Evolutionary conservation across 306 rosid species (phyloP), one percentile per base, ranked within the genome.

Genomic region (Quillaja saponaria): DNA sequence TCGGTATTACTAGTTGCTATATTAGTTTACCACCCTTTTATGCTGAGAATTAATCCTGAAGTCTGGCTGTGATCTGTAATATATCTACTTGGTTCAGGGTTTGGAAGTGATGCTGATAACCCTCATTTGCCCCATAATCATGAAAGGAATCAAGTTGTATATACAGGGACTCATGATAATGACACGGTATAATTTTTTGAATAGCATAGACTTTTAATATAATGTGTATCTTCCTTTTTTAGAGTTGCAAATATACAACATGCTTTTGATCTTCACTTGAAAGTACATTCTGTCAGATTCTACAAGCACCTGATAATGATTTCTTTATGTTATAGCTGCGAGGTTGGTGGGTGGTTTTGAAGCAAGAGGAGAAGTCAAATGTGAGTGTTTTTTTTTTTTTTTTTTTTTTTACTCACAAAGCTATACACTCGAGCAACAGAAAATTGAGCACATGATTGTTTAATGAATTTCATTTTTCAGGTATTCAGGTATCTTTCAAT

Each of bases 81-180:
- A 28, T 28, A 28, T 63, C 49, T 37, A 53, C 18, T 64, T 64
- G 45, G 25, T 58, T 55, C 76, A 91, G 98, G 63, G 46, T 91
- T 91, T 82, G 98, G 98, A 51, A 66, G 92, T 73, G 92, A 64
- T 73, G 83, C 95, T 21, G 55, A 61, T 47, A 91, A 88, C 61
- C 96, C 96, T 71, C 96, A 88, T 81, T 71, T 88, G 71, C 96
- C 92, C 13, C 97, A 88, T 81, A 91, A 91, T 84, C 97, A 91
- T n/a, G 92, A 91, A 73, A 38, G 58, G 63, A 91, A 86, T 74
- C 97, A 91, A 84, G 88, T 88, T 61, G 95, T 91, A 60, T 91
- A 91, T 74, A 82, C 96, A 16, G 97, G 97, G 80, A 91, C 97
- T 75, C 96, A 88, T 55, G 96, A 91, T 62, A 88, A 91, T 82